Evolutionary conservation across 192 early-diverging fungal genomes (phyloP).

Genomic region (Anaeromyces robustus): DNA sequence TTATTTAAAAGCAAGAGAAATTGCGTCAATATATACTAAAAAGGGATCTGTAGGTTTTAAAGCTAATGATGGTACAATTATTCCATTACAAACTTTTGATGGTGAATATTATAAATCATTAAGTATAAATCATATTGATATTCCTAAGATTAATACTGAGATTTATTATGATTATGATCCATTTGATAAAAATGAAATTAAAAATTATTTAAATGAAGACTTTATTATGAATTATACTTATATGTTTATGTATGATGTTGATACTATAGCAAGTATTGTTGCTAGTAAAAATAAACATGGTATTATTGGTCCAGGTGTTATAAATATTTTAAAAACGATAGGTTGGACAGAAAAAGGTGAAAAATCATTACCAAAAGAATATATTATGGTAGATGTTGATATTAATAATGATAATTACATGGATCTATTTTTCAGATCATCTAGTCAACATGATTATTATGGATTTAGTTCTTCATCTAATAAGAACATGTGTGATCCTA

Average conservation of each 20-base stretch:
- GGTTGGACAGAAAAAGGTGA: not conserved
- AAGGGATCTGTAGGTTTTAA: not conserved
- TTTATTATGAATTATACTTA: not conserved
- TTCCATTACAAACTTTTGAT: not conserved
- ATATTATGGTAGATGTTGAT: too few relatives aligned
- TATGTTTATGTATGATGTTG: not conserved
- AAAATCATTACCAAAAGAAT: too few relatives aligned
- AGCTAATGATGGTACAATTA: not conserved
- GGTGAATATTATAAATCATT: not conserved
- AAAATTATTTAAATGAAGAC: not conserved
- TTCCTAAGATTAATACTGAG: not conserved
- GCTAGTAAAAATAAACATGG: not conserved
- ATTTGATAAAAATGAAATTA: not conserved
- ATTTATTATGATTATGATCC: not conserved
- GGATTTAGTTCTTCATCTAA: too few relatives aligned
- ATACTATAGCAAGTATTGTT: not conserved
- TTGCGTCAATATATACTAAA: not conserved
- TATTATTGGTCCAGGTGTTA: not conserved
- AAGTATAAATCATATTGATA: not conserved
- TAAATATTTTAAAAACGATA: not conserved
- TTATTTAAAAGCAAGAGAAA: not conserved
- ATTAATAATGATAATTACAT: too few relatives aligned
- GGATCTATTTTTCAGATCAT: too few relatives aligned
- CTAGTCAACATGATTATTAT: too few relatives aligned
- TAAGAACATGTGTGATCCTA: too few relatives aligned